A percentile compares a stretch with the other conserved stretches of the same genome.
Conservation (phyloP, 2,329 filamentous ascomycete species). For the Epichloe festucae region DNA sequence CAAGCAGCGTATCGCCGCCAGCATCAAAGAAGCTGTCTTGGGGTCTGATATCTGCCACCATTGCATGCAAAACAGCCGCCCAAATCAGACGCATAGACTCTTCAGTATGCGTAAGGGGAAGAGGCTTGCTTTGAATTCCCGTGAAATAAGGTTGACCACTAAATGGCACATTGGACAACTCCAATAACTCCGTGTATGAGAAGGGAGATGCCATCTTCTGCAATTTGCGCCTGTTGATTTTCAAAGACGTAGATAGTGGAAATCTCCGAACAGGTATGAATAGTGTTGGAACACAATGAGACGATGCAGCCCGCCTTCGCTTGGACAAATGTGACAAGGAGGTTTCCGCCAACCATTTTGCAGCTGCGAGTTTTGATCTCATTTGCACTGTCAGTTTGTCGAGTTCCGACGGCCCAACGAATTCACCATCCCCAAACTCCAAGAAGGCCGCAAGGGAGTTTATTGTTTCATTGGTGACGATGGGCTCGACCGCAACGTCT, state of each 20-base stretch:
- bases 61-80: slow-evolving; percentile 28
- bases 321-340: slow-evolving; percentile 21
- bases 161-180: slow-evolving; percentile 20
- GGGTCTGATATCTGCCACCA: slow-evolving; percentile 26
- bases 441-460: slow-evolving; percentile 35
- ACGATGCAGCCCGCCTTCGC: slow-evolving; percentile 16
- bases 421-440: slow-evolving; percentile 30
- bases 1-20: slow-evolving; percentile 33
- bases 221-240: slow-evolving; percentile 35
- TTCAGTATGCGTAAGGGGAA: slow-evolving; percentile 34
- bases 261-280: slow-evolving; percentile 36
- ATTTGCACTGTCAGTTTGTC: slow-evolving; percentile 24
- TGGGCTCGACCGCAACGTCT: slow-evolving; percentile 35
- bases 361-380: slow-evolving; percentile 29
- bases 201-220: slow-evolving; percentile 30
- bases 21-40: slow-evolving; percentile 32
- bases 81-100: slow-evolving; percentile 35
- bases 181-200: slow-evolving; percentile 29
- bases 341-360: slow-evolving; percentile 30
- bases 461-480: slow-evolving; percentile 30
- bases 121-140: slow-evolving; percentile 28
- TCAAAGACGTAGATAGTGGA: slow-evolving; percentile 35
- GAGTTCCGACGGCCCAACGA: slow-evolving; percentile 25
- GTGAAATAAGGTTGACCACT: slow-evolving; percentile 21
- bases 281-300: slow-evolving; percentile 31